Evolutionary conservation across 768 basidiomycete species (phyloP).

Genomic region (Lactifluus subvellereus): DNA sequence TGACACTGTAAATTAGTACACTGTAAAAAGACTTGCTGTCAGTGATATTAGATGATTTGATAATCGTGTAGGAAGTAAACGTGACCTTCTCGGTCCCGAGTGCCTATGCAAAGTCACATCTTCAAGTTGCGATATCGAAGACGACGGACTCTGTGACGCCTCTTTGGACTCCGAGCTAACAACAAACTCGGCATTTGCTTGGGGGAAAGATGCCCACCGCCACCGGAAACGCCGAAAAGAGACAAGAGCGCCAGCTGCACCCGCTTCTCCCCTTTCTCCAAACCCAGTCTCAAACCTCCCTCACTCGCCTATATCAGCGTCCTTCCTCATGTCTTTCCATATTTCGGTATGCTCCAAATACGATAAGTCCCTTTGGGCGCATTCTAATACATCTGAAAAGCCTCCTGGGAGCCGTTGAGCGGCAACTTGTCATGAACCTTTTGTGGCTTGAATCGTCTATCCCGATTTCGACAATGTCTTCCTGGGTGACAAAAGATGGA

Average conservation of each 20-base stretch:
- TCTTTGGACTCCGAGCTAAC: conserved; percentile 2
- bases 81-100: not conserved
- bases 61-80: not conserved
- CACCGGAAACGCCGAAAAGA: conserved; percentile 10
- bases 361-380: not conserved
- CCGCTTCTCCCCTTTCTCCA: conserved; percentile 74
- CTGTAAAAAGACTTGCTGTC: no score
- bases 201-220: conserved; percentile 12
- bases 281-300: conserved; percentile 68
- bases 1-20: not conserved
- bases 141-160: not conserved
- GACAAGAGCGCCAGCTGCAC: conserved; percentile 34
- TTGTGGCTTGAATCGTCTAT: conserved; percentile 83
- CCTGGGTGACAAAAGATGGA: conserved; percentile 71
- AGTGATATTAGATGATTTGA: no score
- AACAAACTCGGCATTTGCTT: not conserved
- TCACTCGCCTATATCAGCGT: conserved; percentile 74
- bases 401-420: conserved; percentile 68
- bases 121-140: not conserved
- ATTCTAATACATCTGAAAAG: conserved; percentile 34
- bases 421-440: conserved; percentile 82
- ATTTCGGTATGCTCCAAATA: conserved; percentile 54
- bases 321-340: conserved; percentile 88
- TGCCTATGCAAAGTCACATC: not conserved
- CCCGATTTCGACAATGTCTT: conserved; percentile 56